Base-by-base conservation (phyloP, 352 stramenopile species). In the Peronospora farinosa region DNA sequence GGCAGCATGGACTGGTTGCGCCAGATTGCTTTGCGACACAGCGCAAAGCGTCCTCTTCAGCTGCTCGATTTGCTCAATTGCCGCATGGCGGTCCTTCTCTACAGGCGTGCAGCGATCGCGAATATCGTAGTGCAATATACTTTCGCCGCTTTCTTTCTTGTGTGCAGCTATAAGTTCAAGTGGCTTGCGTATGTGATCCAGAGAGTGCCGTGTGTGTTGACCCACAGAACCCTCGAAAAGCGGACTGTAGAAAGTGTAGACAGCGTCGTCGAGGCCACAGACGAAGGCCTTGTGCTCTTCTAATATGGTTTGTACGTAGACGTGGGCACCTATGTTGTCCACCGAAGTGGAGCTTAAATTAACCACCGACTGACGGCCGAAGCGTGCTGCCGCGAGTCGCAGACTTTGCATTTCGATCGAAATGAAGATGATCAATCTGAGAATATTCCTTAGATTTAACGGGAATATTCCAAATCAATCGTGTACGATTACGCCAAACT, bases 101-200 rank as follows among this genome's bases (percentile, higher is more conserved):
- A 91, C 63, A 4, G 45, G 56, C 21, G 79, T 93, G 51, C 81
- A 65, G 40, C 83, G 75, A 40, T 74, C 65, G 23, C 83, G 83
- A 15, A 83, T 50, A 43, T 93, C 83, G 63, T 92, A 93, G 25
- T 52, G 74, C 43, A 92, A 39, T 25, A 63, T 30, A 1, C 51
- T 55, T 0, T 52, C 53, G 12, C 27, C 17, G 48, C 57, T 41
- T 12, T 16, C 40, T 5, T 49, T 25, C 17, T 54, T 42, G 2
- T 41, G 23, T 4, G 39, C 28, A 0, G 40, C 12, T 16, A 74
- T 48, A 5, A 65, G 54, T 47, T 86, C 78, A 0, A 92, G 28
- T 0, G 80, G 79, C 42, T 88, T 90, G 16, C 74, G 66, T 28
- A 93, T 37, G 46, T 93, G 83, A 52, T 93, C 80, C 2, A 93